Evolutionary conservation across 139 green algal species (phyloP).

Genomic region (Diplosphaera chodatii): DNA sequence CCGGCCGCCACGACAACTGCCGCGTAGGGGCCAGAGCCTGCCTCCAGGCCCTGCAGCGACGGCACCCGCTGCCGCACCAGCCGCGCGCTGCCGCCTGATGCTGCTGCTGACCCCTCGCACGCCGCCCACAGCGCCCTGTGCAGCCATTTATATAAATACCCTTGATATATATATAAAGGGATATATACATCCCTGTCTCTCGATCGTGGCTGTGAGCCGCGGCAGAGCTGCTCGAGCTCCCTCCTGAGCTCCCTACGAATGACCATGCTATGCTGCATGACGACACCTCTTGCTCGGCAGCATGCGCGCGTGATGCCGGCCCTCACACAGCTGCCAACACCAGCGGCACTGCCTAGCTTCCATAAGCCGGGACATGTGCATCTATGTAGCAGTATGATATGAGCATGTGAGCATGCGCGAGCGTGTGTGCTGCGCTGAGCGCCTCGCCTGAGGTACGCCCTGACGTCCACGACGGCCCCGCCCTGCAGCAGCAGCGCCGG

Average conservation of each 20-base stretch:
- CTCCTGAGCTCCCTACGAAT: no score
- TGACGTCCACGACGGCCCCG: background rate
- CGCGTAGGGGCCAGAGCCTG: constrained; percentile 24
- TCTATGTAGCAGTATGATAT: background rate
- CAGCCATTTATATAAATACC: no score
- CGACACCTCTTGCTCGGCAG: constrained; percentile 21
- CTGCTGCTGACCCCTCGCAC: constrained; percentile 25
- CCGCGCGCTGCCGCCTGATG: background rate
- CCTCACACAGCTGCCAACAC: no score
- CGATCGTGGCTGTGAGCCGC: constrained; percentile 29
- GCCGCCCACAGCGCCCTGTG: constrained; percentile 53
- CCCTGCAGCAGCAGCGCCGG: constrained; percentile 3
- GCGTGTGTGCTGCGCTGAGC: background rate
- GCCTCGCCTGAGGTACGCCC: constrained; percentile 1
- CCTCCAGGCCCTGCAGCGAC: constrained; percentile 33
- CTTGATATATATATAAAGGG: no score
- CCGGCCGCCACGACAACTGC: constrained; percentile 61
- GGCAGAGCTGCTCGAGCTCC: constrained; percentile 9
- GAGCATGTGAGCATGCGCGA: no score
- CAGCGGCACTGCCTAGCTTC: no score
- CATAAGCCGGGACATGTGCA: no score
- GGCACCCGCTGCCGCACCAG: constrained; percentile 25
- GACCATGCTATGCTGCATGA: no score
- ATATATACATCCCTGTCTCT: constrained; percentile 31
- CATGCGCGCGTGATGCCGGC: no score